phyloP scores from a whole-genome alignment of 352 stramenopile species.

The Globisporangium echinulatum region DNA sequence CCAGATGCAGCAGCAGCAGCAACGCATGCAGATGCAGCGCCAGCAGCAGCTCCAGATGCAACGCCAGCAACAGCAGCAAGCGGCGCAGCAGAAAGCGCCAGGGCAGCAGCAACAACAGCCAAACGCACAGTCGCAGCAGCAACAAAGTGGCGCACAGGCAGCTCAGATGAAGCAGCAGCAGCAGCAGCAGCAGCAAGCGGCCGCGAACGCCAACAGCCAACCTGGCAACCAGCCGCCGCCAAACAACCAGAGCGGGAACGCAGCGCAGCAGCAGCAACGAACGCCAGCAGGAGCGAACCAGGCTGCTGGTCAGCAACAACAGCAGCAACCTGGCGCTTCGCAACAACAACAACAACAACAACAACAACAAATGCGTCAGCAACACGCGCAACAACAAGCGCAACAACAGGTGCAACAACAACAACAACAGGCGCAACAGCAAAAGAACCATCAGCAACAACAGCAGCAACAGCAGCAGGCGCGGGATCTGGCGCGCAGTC shows the following conservation, averaged over 20 bases:
- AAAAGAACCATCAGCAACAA: conserved; percentile 12
- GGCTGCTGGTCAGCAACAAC: conserved; percentile 20
- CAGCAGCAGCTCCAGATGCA: conserved; percentile 21
- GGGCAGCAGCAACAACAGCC: conserved; percentile 20
- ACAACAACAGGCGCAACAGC: conserved; percentile 9
- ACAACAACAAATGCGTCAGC: conserved; percentile 21
- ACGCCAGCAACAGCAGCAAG: conserved; percentile 14
- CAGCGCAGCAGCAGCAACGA: conserved; percentile 19
- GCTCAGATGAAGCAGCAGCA: conserved; percentile 23
- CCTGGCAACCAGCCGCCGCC: conserved; percentile 21
- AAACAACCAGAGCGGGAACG: conserved; percentile 21
- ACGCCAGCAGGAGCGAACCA: conserved; percentile 12
- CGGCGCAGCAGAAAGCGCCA: conserved; percentile 25
- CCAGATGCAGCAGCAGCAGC: conserved; percentile 36
- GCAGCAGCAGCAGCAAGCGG: conserved; percentile 20
- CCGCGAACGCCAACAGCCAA: conserved; percentile 10
- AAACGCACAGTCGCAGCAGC: conserved; percentile 11
- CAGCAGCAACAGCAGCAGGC: conserved; percentile 25
- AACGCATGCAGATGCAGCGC: conserved; percentile 34
- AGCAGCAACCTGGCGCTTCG: conserved; percentile 12
- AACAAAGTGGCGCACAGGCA: conserved; percentile 1
- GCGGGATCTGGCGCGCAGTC: conserved; percentile 17
- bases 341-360: conserved; percentile 16
- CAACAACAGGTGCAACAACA: conserved; percentile 17
- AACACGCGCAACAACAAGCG: conserved; percentile 9